Base-by-base conservation (phyloP, 176 grass and related monocot species). In the Eleusine indica region DNA sequence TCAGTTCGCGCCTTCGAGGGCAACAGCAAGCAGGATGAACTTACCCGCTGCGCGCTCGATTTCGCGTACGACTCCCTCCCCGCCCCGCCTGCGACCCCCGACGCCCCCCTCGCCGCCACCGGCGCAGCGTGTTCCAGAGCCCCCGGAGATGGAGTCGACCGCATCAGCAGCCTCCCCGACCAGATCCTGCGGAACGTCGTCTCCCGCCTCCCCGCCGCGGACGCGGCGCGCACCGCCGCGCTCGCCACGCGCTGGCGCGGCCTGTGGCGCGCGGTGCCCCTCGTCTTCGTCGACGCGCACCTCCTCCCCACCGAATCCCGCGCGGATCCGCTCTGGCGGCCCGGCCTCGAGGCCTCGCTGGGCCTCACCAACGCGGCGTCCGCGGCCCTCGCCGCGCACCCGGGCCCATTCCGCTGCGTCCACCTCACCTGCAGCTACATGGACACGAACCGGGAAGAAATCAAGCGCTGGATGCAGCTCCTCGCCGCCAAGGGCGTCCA, bases 191-290 rank as follows among this genome's bases (percentile, higher is more conserved):
- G 22, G n/a, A 61, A 61, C 58, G 3, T 61, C 21, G 58, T 61
- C 58, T 61, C 58, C 58, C 58, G 58, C n/a, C 21, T 61, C 58
- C 58, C 58, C 58, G 21, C 58, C 58, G 10, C 9, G 58, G 58
- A 61, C 58, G 58, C 58, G 21, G 58, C n/a, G 7, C 58, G 58
- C 58, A 61, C 58, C n/a, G n/a, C 8, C 8, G 58, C n/a, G 7
- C 58, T 61, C n/a, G 58, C 58, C 58, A 6, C 58, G n/a, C 58
- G 58, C 58, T 61, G 58, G 58, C 58, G 58, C 58, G 58, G 58
- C 19, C n/a, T 61, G 21, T 61, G 58, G 58, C 58, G 58, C n/a
- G 22, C 58, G 58, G 21, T 61, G 58, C 58, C 58, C 58, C 58
- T 61, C 58, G 58, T 61, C 21, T 61, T 61, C 58, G 58, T 61